Evolutionary conservation across 129 eudicot genomes (phyloP).

Genomic region (Centrapalus pauciflorus): DNA sequence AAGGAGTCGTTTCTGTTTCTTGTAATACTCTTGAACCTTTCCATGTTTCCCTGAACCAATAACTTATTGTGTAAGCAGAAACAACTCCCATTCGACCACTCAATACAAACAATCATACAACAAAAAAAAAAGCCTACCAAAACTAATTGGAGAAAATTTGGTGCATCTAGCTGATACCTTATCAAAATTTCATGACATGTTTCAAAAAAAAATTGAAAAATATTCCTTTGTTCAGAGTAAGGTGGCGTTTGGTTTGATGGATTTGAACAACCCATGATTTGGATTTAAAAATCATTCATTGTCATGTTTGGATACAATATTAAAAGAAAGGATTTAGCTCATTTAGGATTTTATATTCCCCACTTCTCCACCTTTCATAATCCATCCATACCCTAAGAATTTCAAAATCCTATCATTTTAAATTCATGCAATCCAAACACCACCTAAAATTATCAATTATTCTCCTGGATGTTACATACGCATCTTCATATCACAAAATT

Average conservation of each 20-base stretch:
- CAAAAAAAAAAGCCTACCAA: neutral
- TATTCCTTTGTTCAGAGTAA: neutral
- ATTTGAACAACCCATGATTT: too few species aligned
- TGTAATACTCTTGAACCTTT: slow-evolving; percentile 74
- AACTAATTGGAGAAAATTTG: neutral
- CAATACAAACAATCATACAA: neutral
- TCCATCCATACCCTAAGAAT: too few species aligned
- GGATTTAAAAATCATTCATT: too few species aligned
- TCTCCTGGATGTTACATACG: too few species aligned
- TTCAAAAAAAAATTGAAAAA: neutral
- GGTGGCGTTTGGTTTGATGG: too few species aligned
- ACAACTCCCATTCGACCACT: neutral
- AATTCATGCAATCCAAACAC: too few species aligned
- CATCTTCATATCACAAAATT: neutral
- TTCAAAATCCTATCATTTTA: too few species aligned
- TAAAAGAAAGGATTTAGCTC: too few species aligned
- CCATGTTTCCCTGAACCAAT: slow-evolving; percentile 48
- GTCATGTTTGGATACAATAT: too few species aligned
- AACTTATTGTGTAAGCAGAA: neutral
- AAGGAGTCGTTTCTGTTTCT: slow-evolving; percentile 71
- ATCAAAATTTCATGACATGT: neutral
- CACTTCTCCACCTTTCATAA: too few species aligned
- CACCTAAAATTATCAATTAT: too few species aligned
- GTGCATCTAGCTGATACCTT: neutral
- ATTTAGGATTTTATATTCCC: too few species aligned